Evolutionary conservation across 768 basidiomycete species (phyloP), one percentile per base, ranked within the genome.

Genomic region (Pleurotus pulmonarius): DNA sequence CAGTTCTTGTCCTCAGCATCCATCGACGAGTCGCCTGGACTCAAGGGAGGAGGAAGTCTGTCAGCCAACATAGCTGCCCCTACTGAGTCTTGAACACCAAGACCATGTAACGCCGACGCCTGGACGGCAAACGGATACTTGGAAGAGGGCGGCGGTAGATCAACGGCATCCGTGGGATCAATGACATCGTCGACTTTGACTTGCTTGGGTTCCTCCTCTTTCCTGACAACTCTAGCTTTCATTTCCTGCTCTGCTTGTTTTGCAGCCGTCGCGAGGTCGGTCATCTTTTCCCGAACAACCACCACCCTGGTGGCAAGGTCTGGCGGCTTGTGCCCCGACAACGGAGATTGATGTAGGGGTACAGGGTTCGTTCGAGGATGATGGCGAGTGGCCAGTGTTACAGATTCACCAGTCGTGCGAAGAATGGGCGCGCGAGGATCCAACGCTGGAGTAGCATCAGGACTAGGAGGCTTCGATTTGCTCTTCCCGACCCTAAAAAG

Each of bases 91-190:
- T 83, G 77, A 41, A 90, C 87, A 44, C 87, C 86, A 63, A 92
- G 70, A 13, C 86, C 89, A 63, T 85, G 83, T 49, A 86, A 63
- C 13, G 85, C 86, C 55, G 90, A 89, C 22, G 90, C 81, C 65
- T 91, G 90, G 39, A 88, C 81, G 5, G 86, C 82, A 61, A 92
- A 87, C 1, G 85, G 86, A 64, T 88, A 90, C 37, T 75, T 76
- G 38, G 85, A 74, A 37, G 86, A 83, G 5, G 83, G 86, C 4
- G 78, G 84, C 0, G 91, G 91, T 34, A 92, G 66, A 64, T 93
- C 91, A 37, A 93, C 90, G 22, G 80, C 81, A 63, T 92, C 92
- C 22, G 91, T 93, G 9, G 91, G 91, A 70, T 93, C 91, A 62
- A 92, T 85, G 54, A 88, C 77, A 62, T 44, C 41, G 64, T 83